Evolutionary conservation across 306 rosid genomes (phyloP).

Genomic region (Medicago ruthenica): DNA sequence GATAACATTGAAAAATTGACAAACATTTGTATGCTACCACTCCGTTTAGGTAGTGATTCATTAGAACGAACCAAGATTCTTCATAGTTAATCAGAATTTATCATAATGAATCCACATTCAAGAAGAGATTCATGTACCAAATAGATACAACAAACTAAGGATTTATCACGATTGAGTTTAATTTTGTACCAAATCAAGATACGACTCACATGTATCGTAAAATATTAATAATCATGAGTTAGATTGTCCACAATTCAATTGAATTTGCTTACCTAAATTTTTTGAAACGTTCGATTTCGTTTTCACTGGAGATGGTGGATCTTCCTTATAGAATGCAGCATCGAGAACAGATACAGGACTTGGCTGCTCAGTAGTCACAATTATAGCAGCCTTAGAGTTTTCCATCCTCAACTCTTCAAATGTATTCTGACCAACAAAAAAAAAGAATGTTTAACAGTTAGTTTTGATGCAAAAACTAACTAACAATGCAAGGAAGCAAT

Average conservation of each 20-base stretch:
- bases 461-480: slow-evolving; percentile 19
- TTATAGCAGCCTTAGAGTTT: slow-evolving; percentile 47
- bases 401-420: slow-evolving; percentile 47
- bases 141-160: not conserved
- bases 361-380: slow-evolving; percentile 69
- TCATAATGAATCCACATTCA: not conserved
- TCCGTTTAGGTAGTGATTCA: not conserved
- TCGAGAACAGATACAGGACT: slow-evolving; percentile 97
- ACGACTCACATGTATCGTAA: not conserved
- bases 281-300: slow-evolving; percentile 67
- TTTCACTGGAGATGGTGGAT: slow-evolving; percentile 91
- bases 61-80: not conserved
- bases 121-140: not conserved
- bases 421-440: slow-evolving; percentile 54
- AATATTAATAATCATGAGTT: not conserved
- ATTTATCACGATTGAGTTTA: not conserved
- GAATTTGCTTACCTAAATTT: slow-evolving; percentile 43
- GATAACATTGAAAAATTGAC: not conserved
- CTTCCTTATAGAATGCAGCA: slow-evolving; percentile 79
- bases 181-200: not conserved
- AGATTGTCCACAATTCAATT: slow-evolving; percentile 3
- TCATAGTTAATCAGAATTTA: not conserved
- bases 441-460: slow-evolving; percentile 35
- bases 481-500: slow-evolving; percentile 19
- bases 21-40: not conserved